Percentiles rank a stretch among this genome's conserved stretches.
phyloP scores from a whole-genome alignment of 108 stramenopile genomes.

The Aurantiochytrium sp. region DNA sequence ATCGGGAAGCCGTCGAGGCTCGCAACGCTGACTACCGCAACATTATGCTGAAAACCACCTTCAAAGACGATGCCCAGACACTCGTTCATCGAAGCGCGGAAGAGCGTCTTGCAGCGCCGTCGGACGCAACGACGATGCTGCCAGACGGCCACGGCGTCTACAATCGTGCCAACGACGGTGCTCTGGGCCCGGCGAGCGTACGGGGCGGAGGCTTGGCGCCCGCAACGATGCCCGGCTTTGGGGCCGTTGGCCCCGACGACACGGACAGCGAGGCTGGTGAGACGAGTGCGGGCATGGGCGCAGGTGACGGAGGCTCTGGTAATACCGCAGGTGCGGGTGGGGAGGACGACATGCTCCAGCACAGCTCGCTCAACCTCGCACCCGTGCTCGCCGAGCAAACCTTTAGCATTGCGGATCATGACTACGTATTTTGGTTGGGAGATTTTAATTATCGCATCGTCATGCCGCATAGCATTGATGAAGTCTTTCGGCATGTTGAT shows the following conservation, averaged over 20 bases:
- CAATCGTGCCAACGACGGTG: background rate
- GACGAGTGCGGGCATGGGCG: background rate
- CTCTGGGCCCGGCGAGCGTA: background rate
- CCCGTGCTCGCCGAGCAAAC: constrained; percentile 11
- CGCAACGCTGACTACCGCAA: constrained; percentile 86
- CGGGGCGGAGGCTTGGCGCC: background rate
- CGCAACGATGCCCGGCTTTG: background rate
- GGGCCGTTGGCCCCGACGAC: background rate
- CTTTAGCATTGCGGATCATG: constrained; percentile 73
- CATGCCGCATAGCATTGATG: constrained; percentile 51
- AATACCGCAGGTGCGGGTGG: background rate
- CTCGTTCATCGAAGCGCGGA: background rate
- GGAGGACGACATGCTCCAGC: constrained; percentile 36
- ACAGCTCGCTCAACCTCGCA: constrained; percentile 41
- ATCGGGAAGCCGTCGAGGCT: constrained; percentile 89
- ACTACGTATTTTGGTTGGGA: constrained; percentile 91
- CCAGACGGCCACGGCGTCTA: constrained; percentile 5
- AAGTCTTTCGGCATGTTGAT: constrained; percentile 28
- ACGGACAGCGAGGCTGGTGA: background rate
- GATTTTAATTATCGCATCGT: constrained; percentile 91
- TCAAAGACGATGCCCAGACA: constrained; percentile 71
- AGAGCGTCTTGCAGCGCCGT: background rate
- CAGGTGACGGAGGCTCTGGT: background rate
- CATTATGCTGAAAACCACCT: constrained; percentile 66
- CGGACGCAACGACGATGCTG: background rate